Evolutionary conservation across 257 asterid genomes (phyloP).

Genomic region (Eustoma russellianum): DNA sequence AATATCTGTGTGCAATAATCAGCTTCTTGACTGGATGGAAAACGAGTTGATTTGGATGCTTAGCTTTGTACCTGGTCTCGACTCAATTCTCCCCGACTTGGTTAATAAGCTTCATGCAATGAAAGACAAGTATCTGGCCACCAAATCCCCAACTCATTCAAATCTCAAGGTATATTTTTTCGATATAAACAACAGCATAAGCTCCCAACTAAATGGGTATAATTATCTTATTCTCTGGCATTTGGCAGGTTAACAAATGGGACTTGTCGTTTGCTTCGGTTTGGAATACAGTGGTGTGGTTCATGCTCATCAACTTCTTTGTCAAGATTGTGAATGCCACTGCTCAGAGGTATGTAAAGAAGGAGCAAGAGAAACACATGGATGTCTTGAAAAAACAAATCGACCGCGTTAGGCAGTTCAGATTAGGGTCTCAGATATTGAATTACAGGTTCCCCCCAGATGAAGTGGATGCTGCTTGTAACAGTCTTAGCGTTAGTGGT

Average conservation of each 20-base stretch:
- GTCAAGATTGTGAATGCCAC: conserved; percentile 67
- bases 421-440: background rate
- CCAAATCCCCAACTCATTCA: conserved; percentile 43
- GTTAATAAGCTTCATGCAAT: conserved; percentile 68
- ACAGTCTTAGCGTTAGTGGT: no score
- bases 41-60: conserved; percentile 74
- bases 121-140: conserved; percentile 67
- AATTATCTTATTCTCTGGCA: background rate
- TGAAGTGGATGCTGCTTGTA: no score
- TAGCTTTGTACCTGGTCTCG: conserved; percentile 70
- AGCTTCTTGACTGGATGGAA: conserved; percentile 91
- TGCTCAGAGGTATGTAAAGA: conserved; percentile 56
- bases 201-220: no score
- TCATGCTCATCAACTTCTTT: conserved; percentile 71
- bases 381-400: conserved; percentile 46
- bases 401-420: conserved; percentile 12
- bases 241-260: conserved; percentile 51
- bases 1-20: conserved; percentile 85
- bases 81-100: conserved; percentile 47
- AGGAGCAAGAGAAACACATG: conserved; percentile 52
- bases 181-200: no score
- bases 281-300: conserved; percentile 77
- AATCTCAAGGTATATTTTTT: conserved; percentile 43
- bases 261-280: conserved; percentile 57
- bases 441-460: no score